Conservation (phyloP, 306 rosid species). For the Lagenaria siceraria region DNA sequence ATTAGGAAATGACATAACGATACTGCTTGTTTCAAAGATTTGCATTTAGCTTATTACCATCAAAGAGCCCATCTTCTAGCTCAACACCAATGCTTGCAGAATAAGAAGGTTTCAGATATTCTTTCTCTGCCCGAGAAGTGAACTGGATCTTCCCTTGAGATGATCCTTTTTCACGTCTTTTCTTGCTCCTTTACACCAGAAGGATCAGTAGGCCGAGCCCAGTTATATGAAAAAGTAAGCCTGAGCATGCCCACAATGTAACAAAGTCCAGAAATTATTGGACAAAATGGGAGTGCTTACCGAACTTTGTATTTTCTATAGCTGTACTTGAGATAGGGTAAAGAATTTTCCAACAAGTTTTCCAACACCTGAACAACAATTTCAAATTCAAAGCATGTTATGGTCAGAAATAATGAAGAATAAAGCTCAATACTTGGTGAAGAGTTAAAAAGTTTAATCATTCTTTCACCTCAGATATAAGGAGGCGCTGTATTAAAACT, state of each 20-base stretch:
- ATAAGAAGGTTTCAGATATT: slow-evolving; percentile 83
- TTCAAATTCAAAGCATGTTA: slow-evolving; percentile 9
- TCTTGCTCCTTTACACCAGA: slow-evolving; percentile 46
- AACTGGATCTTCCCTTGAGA: slow-evolving; percentile 47
- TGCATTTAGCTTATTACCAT: slow-evolving; percentile 39
- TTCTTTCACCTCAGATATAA: slow-evolving; percentile 68
- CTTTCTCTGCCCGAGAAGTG: slow-evolving; percentile 84
- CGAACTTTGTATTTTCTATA: slow-evolving; percentile 62
- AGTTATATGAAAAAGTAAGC: slow-evolving; percentile 6
- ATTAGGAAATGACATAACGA: neutral
- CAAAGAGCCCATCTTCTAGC: slow-evolving; percentile 95
- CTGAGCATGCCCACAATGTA: neutral
- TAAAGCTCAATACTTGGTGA: neutral
- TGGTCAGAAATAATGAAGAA: slow-evolving; percentile 1
- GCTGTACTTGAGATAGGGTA: slow-evolving; percentile 85
- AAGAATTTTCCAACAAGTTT: slow-evolving; percentile 73
- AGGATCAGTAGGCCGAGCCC: slow-evolving; percentile 12
- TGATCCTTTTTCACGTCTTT: slow-evolving; percentile 48
- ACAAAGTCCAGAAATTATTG: slow-evolving; percentile 4
- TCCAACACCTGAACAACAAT: slow-evolving; percentile 55
- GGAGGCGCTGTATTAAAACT: slow-evolving; percentile 85
- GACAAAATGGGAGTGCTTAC: slow-evolving; percentile 32
- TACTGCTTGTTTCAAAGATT: neutral
- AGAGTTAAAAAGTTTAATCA: neutral
- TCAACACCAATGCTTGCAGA: slow-evolving; percentile 87